Evolutionary conservation across 257 asterid genomes (phyloP), one percentile per base, ranked within the genome.

Genomic region (Pogostemon cablin): DNA sequence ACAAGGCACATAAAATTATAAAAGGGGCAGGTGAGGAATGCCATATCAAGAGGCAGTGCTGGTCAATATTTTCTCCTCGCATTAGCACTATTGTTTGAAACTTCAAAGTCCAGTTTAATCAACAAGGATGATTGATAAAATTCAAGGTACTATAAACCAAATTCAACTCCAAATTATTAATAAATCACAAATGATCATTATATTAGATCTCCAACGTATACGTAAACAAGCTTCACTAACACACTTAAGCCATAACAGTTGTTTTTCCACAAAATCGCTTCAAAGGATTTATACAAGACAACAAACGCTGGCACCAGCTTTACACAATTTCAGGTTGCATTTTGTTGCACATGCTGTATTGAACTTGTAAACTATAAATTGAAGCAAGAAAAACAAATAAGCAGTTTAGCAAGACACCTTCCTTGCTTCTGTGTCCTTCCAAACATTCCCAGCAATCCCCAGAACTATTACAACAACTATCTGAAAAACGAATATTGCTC

Each of bases 381-480:
- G 44, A 75, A 72, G 74, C 64, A 62, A 42, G 55, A 72, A 49
- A 62, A 54, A 25, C 65, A 46, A 75, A 58, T 48, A 47, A 59
- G 49, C 55, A 41, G 47, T 62, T 69, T 60, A 77, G 61, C 44
- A 73, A 72, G 41, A 69, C 52, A 93, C 98, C 96, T 89, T 91
- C 80, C 87, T 85, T 44, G 98, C 99, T 88, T 89, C 98, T 69
- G 97, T 88, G 78, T 95, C 98, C 85, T 91, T 95, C 98, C 98
- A 95, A 68, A 91, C 88, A 78, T 95, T 91, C 63, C 98, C 99
- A 71, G 99, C 96, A 72, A 91, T 82, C 77, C 99, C 99, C 64
- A 95, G 81, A 80, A 95, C 98, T 68, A 88, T 81, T 68, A 95
- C 99, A n/a, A 95, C 97, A 67, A 91, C 99, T 76, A 89, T 88